These are phyloP conservation scores for Penicillium bialowiezense DNA, from an alignment of 495 filamentous ascomycete species.

Conservation along the genomic window DNA sequence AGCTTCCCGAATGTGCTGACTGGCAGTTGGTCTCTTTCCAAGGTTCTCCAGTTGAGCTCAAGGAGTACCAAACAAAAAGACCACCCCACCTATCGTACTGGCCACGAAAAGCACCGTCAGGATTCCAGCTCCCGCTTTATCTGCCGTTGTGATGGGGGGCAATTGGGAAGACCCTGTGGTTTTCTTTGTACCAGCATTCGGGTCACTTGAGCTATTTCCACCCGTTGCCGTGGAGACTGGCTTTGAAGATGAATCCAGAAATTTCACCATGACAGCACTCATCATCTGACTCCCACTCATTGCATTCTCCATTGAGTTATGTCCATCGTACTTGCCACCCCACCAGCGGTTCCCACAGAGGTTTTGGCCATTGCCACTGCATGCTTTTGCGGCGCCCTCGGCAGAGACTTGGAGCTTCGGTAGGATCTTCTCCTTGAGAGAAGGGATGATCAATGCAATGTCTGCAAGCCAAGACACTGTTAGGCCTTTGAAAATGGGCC, in stretches of 20 bases:
- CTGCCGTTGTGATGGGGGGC: slow-evolving; percentile 44
- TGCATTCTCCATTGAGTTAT: slow-evolving; percentile 45
- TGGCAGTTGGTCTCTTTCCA: no score
- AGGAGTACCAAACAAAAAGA: slow-evolving; percentile 7
- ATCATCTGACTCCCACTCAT: slow-evolving; percentile 34
- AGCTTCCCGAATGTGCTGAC: no score
- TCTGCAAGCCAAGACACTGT: slow-evolving; percentile 69
- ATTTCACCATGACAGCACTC: slow-evolving; percentile 1
- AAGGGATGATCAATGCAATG: slow-evolving; percentile 55
- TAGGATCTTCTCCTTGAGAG: not conserved
- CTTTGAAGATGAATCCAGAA: not conserved
- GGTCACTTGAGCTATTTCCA: slow-evolving; percentile 18
- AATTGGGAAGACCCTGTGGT: not conserved
- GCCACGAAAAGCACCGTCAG: slow-evolving; percentile 52
- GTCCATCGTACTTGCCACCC: slow-evolving; percentile 33
- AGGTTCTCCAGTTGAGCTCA: no score
- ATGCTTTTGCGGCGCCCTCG: slow-evolving; percentile 39
- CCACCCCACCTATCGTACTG: slow-evolving; percentile 41
- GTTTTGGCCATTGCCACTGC: slow-evolving; percentile 45
- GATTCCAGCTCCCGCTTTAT: slow-evolving; percentile 59
- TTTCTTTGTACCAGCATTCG: slow-evolving; percentile 4
- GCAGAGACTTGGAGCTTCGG: not conserved
- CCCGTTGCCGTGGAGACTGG: slow-evolving; percentile 16
- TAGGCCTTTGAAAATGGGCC: slow-evolving; percentile 67
- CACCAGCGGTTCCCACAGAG: slow-evolving; percentile 45